Base-by-base conservation (phyloP, 495 filamentous ascomycete genomes). In the Bathelium albidoporum region DNA sequence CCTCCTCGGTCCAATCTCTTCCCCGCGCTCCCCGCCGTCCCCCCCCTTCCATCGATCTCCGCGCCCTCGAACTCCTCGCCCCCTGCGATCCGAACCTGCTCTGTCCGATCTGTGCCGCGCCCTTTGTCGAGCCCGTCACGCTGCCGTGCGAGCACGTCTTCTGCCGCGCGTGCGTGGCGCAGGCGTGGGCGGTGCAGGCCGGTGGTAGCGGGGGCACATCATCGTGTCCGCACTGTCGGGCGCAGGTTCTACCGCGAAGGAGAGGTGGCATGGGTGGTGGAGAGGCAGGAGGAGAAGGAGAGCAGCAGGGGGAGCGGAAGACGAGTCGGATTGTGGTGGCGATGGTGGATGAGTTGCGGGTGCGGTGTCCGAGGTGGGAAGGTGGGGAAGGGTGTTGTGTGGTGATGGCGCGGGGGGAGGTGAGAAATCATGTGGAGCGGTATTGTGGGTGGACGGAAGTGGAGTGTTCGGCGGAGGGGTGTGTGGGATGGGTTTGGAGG, bases 81-180 rank as follows among this genome's bases (percentile, higher is more conserved):
- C 70, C 75, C 32, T 82, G 87, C 64, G 90, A 95, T 73, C 82
- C 86, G 64, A 89, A 91, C 65, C 81, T 95, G 20, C 82, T 90
- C 73, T 96, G 90, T 66, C 82, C 89, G 10, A 91, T 96, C 61
- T 96, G 90, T 72, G 87, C 85, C 65, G 85, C 83, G 31, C 83
- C 90, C 14, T 87, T 91, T 60, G 76, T 90, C 39, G 74, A 83
- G 18, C 89, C 90, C 0, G 78, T 89, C n/a, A 85, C 83, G 45
- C 82, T 91, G 24, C 73, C 78, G 62, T 96, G 90, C 70, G 88
- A 86, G 60, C 86, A 89, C 72, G 79, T 83, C 32, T 95, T 95
- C 76, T 95, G 90, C 73, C 77, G 79, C 36, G 80, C 78, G 53
- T 96, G 90, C 69, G 77, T 94, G 64, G 76, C 80, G 22, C 68